Percentiles rank a stretch among this genome's conserved stretches.
These are phyloP conservation scores for Coprinopsis strossmayeri DNA, from an alignment of 768 basidiomycete species.

Conservation along the genomic window DNA sequence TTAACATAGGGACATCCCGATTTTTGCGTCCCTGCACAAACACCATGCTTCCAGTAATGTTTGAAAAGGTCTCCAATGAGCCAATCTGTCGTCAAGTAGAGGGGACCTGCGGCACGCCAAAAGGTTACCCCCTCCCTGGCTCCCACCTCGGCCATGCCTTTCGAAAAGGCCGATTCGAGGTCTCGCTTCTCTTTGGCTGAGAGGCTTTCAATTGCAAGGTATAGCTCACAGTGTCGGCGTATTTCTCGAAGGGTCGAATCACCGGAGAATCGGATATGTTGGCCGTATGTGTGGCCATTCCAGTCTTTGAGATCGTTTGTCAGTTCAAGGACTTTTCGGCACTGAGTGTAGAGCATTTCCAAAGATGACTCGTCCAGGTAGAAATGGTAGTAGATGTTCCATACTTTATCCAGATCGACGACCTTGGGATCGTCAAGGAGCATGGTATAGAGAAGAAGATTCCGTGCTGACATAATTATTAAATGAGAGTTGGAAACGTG, in stretches of 20 bases:
- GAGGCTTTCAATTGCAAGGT: constrained; percentile 14
- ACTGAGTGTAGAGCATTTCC: constrained; percentile 29
- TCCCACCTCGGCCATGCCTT: neutral
- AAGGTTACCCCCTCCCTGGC: neutral
- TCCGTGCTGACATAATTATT: constrained; percentile 31
- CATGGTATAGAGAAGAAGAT: constrained; percentile 39
- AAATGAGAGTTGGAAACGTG: neutral
- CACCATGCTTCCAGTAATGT: constrained; percentile 37
- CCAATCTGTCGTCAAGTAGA: constrained; percentile 14
- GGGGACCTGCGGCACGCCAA: constrained; percentile 33
- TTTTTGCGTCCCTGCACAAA: constrained; percentile 13
- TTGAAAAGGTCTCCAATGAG: constrained; percentile 17
- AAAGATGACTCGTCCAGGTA: constrained; percentile 32
- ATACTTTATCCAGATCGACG: constrained; percentile 19
- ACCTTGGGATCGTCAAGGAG: constrained; percentile 29
- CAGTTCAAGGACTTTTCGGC: constrained; percentile 27
- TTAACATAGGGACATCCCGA: constrained; percentile 28
- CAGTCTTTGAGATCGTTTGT: constrained; percentile 29
- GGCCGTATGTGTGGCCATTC: constrained; percentile 31
- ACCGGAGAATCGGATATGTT: constrained; percentile 30
- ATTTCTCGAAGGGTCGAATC: constrained; percentile 30
- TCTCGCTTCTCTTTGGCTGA: neutral
- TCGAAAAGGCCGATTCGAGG: neutral
- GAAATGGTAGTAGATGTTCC: constrained; percentile 46
- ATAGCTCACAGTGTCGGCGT: constrained; percentile 33